Evolutionary conservation across 1,139 yeast species (phyloP), one percentile per base, ranked within the genome.

Genomic region (Sugiyamaella castrensis): DNA sequence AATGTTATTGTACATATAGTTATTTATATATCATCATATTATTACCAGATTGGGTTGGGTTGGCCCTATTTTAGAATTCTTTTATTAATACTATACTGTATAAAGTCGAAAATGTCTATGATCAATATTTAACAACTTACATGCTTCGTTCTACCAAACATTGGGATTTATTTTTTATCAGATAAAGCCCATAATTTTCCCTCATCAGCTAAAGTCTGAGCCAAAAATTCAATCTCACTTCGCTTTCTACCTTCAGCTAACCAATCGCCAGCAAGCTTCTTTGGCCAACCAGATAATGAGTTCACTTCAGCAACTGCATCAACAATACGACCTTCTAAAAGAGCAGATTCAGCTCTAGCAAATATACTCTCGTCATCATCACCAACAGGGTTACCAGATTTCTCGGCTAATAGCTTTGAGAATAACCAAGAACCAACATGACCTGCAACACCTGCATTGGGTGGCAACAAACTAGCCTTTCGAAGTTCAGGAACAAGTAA

Each of bases 381-480:
- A 46, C 95, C 96, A 44, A 79, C 76, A 50, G 89, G 85, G 58
- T 71, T 68, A 41, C 89, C 91, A 41, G 71, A 65, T 66, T 83
- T 84, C 43, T 77, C 67, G 60, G 88, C 75, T 61, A 92, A 75
- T 52, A 91, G 77, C 62, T 80, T 80, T 43, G 96, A 85, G 64
- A 91, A 87, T 8, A 88, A 51, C 55, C 77, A 71, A 11, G 98
- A 91, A 8, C 95, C 78, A 46, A 89, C 68, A 69, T 92, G 97
- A 38, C 97, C 98, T 60, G 92, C 79, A 52, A 92, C 79, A 62
- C 98, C 98, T 30, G 98, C 96, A 66, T 91, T 87, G 60, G 95
- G 95, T 46, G 98, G 98, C 55, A 87, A 77, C 59, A 89, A 71
- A 10, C 96, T 83, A 8, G 95, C 92, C 28, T 89, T 81, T 68